phyloP scores from a whole-genome alignment of 2,329 filamentous ascomycete species.

The Dactylella cylindrospora region DNA sequence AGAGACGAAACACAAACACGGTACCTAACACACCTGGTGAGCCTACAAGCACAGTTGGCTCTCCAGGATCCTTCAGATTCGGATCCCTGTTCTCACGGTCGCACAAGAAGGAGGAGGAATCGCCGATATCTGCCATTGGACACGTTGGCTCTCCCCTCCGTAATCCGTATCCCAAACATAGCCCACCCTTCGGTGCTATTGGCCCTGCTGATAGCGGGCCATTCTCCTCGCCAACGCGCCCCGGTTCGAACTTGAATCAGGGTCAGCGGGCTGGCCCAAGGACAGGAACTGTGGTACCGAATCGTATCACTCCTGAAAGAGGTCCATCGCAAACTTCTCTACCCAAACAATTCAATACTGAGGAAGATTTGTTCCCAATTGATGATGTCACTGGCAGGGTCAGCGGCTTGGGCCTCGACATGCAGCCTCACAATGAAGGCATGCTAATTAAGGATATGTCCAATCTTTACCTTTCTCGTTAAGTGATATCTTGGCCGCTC shows the following conservation, averaged over 20 bases:
- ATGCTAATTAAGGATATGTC: constrained; percentile 25
- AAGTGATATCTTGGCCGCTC: too few species aligned
- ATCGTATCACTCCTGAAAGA: constrained; percentile 22
- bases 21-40: constrained; percentile 57
- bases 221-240: constrained; percentile 30
- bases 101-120: constrained; percentile 57
- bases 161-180: constrained; percentile 57
- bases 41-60: constrained; percentile 58
- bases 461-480: constrained; percentile 34
- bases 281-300: constrained; percentile 16
- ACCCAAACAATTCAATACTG: constrained; percentile 14
- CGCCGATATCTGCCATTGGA: constrained; percentile 57
- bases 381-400: constrained; percentile 22
- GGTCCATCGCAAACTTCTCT: constrained; percentile 17
- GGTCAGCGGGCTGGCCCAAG: constrained; percentile 13
- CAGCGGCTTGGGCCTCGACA: constrained; percentile 22
- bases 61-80: constrained; percentile 65
- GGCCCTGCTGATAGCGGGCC: constrained; percentile 41
- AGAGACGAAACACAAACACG: constrained; percentile 52
- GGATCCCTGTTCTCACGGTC: constrained; percentile 61
- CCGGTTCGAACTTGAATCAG: constrained; percentile 7
- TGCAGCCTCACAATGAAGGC: constrained; percentile 15
- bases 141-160: constrained; percentile 68
- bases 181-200: constrained; percentile 46
- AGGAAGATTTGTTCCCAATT: constrained; percentile 36